A percentile compares a stretch with the other conserved stretches of the same genome.
These are phyloP conservation scores for Torulaspora franciscae DNA, from an alignment of 805 yeast species.

Conservation along the genomic window DNA sequence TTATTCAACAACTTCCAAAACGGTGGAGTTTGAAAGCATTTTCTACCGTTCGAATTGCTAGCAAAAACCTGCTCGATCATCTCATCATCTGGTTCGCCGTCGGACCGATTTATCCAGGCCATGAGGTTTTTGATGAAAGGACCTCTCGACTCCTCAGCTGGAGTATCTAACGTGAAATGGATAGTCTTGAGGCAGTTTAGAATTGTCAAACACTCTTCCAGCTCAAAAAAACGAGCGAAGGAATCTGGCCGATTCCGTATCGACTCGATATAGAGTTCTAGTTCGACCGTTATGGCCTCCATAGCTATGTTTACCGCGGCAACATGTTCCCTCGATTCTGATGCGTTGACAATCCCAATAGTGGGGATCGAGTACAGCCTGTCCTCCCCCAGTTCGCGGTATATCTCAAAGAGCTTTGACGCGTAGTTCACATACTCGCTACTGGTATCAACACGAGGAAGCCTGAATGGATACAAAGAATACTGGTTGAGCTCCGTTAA, in stretches of 20 bases:
- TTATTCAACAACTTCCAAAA: slow-evolving; percentile 64
- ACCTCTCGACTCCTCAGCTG: slow-evolving; percentile 32
- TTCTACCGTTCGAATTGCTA: slow-evolving; percentile 41
- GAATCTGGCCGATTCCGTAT: slow-evolving; percentile 31
- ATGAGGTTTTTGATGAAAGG: slow-evolving; percentile 43
- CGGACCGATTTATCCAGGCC: slow-evolving; percentile 66
- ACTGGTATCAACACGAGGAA: slow-evolving; percentile 41
- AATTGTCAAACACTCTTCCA: slow-evolving; percentile 47
- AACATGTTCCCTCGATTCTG: slow-evolving; percentile 36
- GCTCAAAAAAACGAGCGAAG: slow-evolving; percentile 34
- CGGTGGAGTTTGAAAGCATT: slow-evolving; percentile 38
- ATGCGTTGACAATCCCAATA: slow-evolving; percentile 37
- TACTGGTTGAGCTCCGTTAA: slow-evolving; percentile 39
- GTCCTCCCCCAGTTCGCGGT: slow-evolving; percentile 47
- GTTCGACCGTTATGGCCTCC: slow-evolving; percentile 33
- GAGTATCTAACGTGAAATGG: slow-evolving; percentile 30
- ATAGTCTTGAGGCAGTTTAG: slow-evolving; percentile 55
- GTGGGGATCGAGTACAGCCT: slow-evolving; percentile 40
- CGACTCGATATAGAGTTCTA: slow-evolving; percentile 33
- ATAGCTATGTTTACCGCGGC: slow-evolving; percentile 37
- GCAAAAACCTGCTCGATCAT: slow-evolving; percentile 42
- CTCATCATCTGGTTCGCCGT: slow-evolving; percentile 57
- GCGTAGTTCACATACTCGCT: slow-evolving; percentile 45
- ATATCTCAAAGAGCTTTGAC: slow-evolving; percentile 46
- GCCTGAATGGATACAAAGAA: slow-evolving; percentile 40